phyloP scores from a whole-genome alignment of 2,329 filamentous ascomycete species.

The Thermothelomyces thermophilus region DNA sequence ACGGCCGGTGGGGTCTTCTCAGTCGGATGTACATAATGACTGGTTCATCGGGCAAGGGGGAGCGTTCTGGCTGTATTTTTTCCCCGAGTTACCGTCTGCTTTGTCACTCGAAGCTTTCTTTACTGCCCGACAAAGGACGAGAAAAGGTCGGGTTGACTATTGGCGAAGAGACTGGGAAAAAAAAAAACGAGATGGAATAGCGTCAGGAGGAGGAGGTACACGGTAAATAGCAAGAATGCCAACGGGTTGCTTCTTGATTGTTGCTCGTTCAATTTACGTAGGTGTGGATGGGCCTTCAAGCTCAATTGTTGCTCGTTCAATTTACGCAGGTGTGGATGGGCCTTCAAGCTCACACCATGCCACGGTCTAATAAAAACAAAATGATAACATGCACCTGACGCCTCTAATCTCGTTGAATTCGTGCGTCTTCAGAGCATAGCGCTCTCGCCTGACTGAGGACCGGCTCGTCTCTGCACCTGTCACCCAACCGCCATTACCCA shows the following conservation, averaged over 20 bases:
- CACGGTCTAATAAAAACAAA: neutral
- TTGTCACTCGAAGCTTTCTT: neutral
- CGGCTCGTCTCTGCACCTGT: too few relatives aligned
- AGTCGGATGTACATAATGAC: neutral
- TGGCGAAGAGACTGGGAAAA: neutral
- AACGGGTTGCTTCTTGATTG: neutral
- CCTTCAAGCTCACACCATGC: too few relatives aligned
- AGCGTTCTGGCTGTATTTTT: slow-evolving; percentile 6
- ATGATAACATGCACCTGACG: neutral
- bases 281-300: too few relatives aligned
- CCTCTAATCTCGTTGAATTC: neutral
- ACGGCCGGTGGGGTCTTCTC: slow-evolving; percentile 11
- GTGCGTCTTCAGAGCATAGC: too few relatives aligned
- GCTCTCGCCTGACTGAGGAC: too few relatives aligned
- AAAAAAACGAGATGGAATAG: neutral
- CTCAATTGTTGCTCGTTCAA: neutral
- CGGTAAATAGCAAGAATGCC: neutral
- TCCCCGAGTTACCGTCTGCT: slow-evolving; percentile 5
- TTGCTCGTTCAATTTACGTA: too few relatives aligned
- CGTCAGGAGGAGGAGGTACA: neutral
- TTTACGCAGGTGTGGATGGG: too few relatives aligned
- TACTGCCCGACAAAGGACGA: neutral
- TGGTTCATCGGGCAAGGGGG: slow-evolving; percentile 1
- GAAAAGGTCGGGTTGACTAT: neutral
- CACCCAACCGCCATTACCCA: too few relatives aligned